Evolutionary conservation across 805 yeast species (phyloP).

Genomic region (Saturnispora diversa): DNA sequence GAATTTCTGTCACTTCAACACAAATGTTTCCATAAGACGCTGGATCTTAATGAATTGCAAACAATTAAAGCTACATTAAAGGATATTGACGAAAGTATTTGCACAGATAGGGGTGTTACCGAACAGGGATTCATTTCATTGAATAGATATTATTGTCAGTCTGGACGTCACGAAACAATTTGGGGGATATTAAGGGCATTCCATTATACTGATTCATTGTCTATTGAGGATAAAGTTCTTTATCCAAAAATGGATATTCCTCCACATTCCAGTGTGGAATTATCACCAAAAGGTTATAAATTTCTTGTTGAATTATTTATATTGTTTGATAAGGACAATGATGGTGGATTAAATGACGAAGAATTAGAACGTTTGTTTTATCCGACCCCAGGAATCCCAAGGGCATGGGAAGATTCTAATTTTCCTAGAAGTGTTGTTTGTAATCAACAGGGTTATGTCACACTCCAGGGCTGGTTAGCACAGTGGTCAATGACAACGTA

Average conservation of each 20-base stretch:
- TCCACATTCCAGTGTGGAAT: conserved; percentile 70
- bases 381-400: conserved; percentile 92
- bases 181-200: conserved; percentile 91
- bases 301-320: conserved; percentile 86
- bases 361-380: conserved; percentile 66
- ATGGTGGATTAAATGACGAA: conserved; percentile 78
- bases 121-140: conserved; percentile 68
- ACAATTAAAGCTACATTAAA: conserved; percentile 34
- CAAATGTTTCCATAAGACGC: conserved; percentile 59
- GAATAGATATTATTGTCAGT: conserved; percentile 77
- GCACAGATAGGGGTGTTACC: conserved; percentile 47
- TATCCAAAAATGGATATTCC: conserved; percentile 74
- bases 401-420: conserved; percentile 72
- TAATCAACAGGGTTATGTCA: conserved; percentile 81
- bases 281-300: conserved; percentile 86
- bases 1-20: conserved; percentile 66
- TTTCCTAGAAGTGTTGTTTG: conserved; percentile 87
- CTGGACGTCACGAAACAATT: conserved; percentile 91
- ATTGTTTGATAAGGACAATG: conserved; percentile 88
- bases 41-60: conserved; percentile 40
- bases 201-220: conserved; percentile 86
- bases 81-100: conserved; percentile 23
- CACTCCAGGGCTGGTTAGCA: conserved; percentile 97
- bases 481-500: conserved; percentile 98
- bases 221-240: conserved; percentile 71